Evolutionary conservation across 257 asterid species (phyloP).

Genomic region (Petunia secreta): DNA sequence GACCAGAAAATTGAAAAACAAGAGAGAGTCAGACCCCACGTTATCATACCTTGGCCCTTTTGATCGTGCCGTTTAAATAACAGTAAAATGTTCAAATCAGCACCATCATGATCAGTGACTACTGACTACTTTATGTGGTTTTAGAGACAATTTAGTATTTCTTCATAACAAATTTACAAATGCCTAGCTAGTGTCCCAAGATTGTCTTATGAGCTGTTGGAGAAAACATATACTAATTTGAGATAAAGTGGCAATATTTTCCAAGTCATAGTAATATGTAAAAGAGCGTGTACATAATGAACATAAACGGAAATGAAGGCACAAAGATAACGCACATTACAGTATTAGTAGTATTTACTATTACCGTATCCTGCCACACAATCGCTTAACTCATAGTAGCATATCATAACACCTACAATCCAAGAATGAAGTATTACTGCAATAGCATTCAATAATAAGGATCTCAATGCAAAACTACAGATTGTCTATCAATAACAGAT

Average conservation of each 20-base stretch:
- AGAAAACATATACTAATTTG: neutral
- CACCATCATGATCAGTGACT: neutral
- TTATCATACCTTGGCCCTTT: neutral
- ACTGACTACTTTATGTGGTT: constrained; percentile 9
- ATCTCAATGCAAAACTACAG: neutral
- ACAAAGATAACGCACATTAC: neutral
- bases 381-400: neutral
- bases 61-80: neutral
- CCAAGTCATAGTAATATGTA: neutral
- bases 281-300: neutral
- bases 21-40: neutral
- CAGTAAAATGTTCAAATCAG: neutral
- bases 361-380: neutral
- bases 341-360: neutral
- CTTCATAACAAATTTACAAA: neutral
- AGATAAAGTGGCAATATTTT: neutral
- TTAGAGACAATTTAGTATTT: neutral
- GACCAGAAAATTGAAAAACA: neutral
- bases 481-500: neutral
- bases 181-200: neutral
- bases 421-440: neutral
- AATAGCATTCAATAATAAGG: neutral
- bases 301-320: neutral
- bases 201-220: neutral
- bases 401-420: neutral